Conservation (phyloP, 1,284 basidiomycete genomes). For the Rhodotorula sp. region DNA sequence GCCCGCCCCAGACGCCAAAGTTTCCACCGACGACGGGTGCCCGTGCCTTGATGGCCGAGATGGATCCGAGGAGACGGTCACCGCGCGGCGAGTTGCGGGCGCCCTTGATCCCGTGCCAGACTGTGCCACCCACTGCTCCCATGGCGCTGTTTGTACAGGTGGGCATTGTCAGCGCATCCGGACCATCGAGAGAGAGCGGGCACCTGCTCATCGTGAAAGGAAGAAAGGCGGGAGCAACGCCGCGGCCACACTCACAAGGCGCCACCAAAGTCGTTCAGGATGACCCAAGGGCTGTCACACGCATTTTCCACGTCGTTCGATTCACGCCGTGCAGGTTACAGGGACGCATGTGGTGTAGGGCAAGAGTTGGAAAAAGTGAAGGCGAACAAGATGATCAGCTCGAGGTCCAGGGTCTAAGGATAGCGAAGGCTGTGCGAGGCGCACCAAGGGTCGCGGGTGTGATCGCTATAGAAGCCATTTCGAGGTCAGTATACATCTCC, state of each 20-base stretch:
- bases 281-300: conserved; percentile 82
- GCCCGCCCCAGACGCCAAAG: conserved; percentile 55
- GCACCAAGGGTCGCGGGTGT: conserved; percentile 42
- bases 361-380: neutral
- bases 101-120: conserved; percentile 99
- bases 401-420: neutral
- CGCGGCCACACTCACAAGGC: conserved; percentile 56
- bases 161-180: neutral
- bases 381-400: conserved; percentile 17
- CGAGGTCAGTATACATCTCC: neutral
- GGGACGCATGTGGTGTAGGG: neutral
- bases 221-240: neutral
- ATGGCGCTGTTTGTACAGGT: conserved; percentile 57
- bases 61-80: conserved; percentile 86
- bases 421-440: neutral
- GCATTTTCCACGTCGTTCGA: no score
- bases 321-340: neutral
- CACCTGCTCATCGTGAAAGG: neutral
- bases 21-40: conserved; percentile 84
- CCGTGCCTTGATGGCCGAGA: conserved; percentile 96
- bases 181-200: no score
- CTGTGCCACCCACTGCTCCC: conserved; percentile 92
- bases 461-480: conserved; percentile 21
- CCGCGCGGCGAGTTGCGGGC: conserved; percentile 94
- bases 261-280: conserved; percentile 97